Evolutionary conservation across 441 rosid genomes (phyloP).

Genomic region (Aquilaria agallochum): DNA sequence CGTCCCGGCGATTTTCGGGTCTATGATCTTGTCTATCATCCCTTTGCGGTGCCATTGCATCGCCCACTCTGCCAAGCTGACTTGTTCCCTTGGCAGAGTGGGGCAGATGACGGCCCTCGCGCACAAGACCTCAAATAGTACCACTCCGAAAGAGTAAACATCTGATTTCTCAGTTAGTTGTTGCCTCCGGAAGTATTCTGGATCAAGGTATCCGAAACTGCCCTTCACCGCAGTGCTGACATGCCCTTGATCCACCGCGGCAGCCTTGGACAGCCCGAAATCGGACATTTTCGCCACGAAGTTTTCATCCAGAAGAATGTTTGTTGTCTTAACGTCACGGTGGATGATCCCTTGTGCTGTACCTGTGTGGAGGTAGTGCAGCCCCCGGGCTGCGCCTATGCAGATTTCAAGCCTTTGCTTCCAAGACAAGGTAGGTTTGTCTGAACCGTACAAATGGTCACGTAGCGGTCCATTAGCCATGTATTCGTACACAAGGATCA

Average conservation of each 20-base stretch:
- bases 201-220: slow-evolving; percentile 65
- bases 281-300: slow-evolving; percentile 54
- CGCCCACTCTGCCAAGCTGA: slow-evolving; percentile 61
- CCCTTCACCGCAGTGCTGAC: slow-evolving; percentile 72
- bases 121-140: slow-evolving; percentile 54
- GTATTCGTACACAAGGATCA: slow-evolving; percentile 64
- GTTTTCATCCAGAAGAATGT: slow-evolving; percentile 60
- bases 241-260: slow-evolving; percentile 48
- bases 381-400: slow-evolving; percentile 60
- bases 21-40: slow-evolving; percentile 44
- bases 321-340: slow-evolving; percentile 66
- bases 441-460: slow-evolving; percentile 52
- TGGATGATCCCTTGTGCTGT: slow-evolving; percentile 62
- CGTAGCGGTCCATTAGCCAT: slow-evolving; percentile 65
- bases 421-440: slow-evolving; percentile 46
- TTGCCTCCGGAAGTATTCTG: slow-evolving; percentile 59
- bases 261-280: slow-evolving; percentile 58
- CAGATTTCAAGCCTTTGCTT: slow-evolving; percentile 61
- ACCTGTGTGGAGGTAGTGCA: slow-evolving; percentile 65
- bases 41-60: slow-evolving; percentile 55
- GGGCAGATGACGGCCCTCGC: slow-evolving; percentile 61
- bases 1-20: slow-evolving; percentile 38
- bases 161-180: slow-evolving; percentile 65
- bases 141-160: slow-evolving; percentile 68
- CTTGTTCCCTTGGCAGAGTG: slow-evolving; percentile 45